Percentiles rank a stretch among this genome's conserved stretches.
Conservation (phyloP, 257 asterid genomes). For the Nicotiana knightiana region DNA sequence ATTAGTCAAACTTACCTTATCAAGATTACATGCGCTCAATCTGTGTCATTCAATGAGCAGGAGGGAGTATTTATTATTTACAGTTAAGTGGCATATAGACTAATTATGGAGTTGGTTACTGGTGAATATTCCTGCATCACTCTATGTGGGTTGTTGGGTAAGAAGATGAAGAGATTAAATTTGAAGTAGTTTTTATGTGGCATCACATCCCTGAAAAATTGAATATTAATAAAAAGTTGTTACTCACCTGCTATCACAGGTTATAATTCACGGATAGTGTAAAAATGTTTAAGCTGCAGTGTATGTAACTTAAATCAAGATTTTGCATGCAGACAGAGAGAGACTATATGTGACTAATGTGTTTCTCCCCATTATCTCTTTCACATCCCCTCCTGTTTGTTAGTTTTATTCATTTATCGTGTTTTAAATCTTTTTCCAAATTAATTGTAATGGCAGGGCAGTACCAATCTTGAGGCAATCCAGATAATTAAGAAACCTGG, state of each 20-base stretch:
- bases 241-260: no score
- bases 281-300: not conserved
- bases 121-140: no score
- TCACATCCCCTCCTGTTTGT: not conserved
- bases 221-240: not conserved
- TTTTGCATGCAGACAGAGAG: not conserved
- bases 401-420: not conserved
- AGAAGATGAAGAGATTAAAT: no score
- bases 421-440: not conserved
- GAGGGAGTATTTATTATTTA: no score
- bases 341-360: not conserved
- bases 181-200: no score
- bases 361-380: not conserved
- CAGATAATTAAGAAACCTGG: constrained; percentile 95
- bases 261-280: not conserved
- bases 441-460: constrained; percentile 50
- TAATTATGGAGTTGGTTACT: no score
- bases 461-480: constrained; percentile 85
- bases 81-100: no score
- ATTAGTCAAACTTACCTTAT: no score
- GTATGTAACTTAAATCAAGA: not conserved
- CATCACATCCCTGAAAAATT: no score
- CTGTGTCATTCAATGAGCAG: no score
- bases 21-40: no score
- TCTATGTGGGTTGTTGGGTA: no score